Percentiles rank a stretch among this genome's conserved stretches.
phyloP scores from a whole-genome alignment of 2,329 filamentous ascomycete genomes.

The Talaromyces sp. region DNA sequence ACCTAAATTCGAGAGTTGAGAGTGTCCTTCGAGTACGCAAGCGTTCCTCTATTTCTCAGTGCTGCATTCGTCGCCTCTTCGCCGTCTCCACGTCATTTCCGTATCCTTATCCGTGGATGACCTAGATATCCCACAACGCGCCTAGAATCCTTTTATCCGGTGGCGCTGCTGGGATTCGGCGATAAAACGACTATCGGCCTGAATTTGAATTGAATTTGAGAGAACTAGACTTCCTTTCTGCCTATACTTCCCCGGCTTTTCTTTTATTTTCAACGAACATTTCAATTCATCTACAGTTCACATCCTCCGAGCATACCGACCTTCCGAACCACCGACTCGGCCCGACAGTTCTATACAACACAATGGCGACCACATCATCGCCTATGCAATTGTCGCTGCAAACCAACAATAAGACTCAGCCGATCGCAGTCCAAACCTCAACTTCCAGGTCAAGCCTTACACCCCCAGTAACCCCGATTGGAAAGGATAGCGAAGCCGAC shows the following conservation, averaged over 20 bases:
- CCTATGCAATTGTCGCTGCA: constrained; percentile 33
- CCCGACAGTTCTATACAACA: not conserved
- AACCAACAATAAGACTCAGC: constrained; percentile 22
- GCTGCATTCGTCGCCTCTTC: constrained; percentile 6
- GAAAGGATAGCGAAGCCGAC: constrained; percentile 18
- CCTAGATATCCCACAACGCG: constrained; percentile 9
- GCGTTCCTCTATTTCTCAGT: not conserved
- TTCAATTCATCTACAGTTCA: no score
- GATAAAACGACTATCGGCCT: not conserved
- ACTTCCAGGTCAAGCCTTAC: constrained; percentile 30
- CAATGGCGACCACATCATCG: constrained; percentile 17
- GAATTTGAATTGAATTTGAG: no score
- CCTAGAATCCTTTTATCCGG: constrained; percentile 9
- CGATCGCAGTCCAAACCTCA: constrained; percentile 10
- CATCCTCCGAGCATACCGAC: not conserved
- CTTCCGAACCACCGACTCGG: not conserved
- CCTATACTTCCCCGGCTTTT: no score
- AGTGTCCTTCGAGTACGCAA: not conserved
- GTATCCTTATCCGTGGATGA: constrained; percentile 19
- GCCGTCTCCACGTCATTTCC: constrained; percentile 22
- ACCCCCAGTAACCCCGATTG: constrained; percentile 40
- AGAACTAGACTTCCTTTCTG: no score
- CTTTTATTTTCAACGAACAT: no score
- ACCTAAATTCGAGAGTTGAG: no score
- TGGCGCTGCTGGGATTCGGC: constrained; percentile 16